Conservation (phyloP, 208 protist genomes). For the Blastocrithidia nonstop region DNA sequence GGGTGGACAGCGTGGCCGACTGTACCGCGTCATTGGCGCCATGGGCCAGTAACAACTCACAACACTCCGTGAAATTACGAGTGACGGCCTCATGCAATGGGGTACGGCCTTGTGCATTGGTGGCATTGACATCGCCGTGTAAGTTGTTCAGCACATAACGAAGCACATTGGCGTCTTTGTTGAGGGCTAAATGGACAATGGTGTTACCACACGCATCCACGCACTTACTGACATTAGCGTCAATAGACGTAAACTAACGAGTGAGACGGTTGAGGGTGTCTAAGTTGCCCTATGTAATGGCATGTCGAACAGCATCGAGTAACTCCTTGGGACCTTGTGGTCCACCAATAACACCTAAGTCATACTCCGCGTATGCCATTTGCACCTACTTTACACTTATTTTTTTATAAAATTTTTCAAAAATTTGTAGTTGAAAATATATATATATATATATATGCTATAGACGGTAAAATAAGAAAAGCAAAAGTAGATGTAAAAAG, state of each 20-base stretch:
- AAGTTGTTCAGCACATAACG: slow-evolving; percentile 50
- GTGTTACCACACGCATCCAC: slow-evolving; percentile 79
- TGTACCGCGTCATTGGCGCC: slow-evolving; percentile 71
- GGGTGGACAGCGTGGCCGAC: slow-evolving; percentile 72
- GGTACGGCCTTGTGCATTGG: slow-evolving; percentile 74
- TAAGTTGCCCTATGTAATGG: slow-evolving; percentile 44
- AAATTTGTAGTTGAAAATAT: slow-evolving; percentile 1
- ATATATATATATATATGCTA: slow-evolving; percentile 1
- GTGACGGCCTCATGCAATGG: slow-evolving; percentile 78
- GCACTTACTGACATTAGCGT: slow-evolving; percentile 75
- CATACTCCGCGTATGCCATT: slow-evolving; percentile 3
- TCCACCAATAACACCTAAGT: slow-evolving; percentile 48
- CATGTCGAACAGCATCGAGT: slow-evolving; percentile 60
- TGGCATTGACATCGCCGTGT: slow-evolving; percentile 49
- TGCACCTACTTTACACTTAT: not conserved
- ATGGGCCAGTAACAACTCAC: slow-evolving; percentile 61
- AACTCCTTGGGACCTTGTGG: slow-evolving; percentile 73
- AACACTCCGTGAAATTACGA: slow-evolving; percentile 69
- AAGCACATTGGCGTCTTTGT: slow-evolving; percentile 48
- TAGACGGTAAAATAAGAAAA: not conserved
- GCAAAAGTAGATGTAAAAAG: not conserved
- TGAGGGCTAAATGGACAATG: slow-evolving; percentile 59
- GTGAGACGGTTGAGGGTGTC: slow-evolving; percentile 44
- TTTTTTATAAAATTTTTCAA: not conserved
- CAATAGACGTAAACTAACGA: slow-evolving; percentile 57